Base-by-base conservation (phyloP, 306 rosid genomes). In the Trifolium subterraneum region DNA sequence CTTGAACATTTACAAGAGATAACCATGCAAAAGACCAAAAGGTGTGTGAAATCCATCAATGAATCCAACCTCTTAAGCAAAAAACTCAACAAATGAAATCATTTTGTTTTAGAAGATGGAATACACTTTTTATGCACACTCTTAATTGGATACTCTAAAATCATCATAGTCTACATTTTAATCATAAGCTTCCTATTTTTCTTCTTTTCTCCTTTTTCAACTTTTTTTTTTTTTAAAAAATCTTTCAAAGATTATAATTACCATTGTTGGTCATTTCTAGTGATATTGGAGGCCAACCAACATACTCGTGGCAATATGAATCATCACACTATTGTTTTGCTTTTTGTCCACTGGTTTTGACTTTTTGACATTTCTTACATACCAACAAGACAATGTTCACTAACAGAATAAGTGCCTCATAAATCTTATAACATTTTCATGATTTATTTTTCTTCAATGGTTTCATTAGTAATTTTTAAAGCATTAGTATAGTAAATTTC, bases 211-310 rank as follows among this genome's bases (percentile, higher is more conserved):
- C 20, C 67, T 75, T 20, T 67, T 71, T 50, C 12, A 36, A 36
- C 79, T 44, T 39, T 84, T 79, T 83, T 73, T 72, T n/a, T n/a
- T n/a, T n/a, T n/a, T 77, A 42, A 51, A 68, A 79, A 76, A 36
- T 36, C 77, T 82, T 86, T 86, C 87, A 88, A 90, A 82, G 83
- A 77, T 71, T 80, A 88, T 88, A 79, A 90, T 90, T 83, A 78
- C 74, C 71, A 75, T 74, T 81, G 85, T 84, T 73, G 87, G 72
- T 71, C 33, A 78, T 82, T 86, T 79, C 13, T 82, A 75, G 78
- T 79, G 89, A 88, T 73, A 78, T 38, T 83, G 86, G 89, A 90
- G 84, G 91, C 88, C 93, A 84, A 64, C 91, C 86, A 70, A 80
- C 71, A 78, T 69, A 66, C 82, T 85, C 96, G 84, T 90, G 90